Conservation (phyloP, 1,284 basidiomycete genomes). For the Ustilago nuda region DNA sequence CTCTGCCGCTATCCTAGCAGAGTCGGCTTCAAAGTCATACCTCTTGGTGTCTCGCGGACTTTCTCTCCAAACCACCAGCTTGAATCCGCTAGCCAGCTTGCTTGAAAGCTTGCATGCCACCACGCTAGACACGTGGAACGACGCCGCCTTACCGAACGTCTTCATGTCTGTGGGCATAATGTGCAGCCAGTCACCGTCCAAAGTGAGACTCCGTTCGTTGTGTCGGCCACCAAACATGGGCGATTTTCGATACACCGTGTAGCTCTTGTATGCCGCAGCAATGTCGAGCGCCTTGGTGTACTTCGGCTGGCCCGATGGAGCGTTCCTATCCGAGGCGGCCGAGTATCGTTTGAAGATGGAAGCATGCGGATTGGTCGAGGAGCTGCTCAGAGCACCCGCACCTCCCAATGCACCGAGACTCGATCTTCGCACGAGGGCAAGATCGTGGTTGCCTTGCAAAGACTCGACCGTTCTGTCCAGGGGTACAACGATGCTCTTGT, state of each 20-base stretch:
- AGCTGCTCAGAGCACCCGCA: slow-evolving; percentile 69
- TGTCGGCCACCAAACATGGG: slow-evolving; percentile 78
- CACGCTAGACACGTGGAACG: slow-evolving; percentile 90
- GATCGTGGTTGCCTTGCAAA: slow-evolving; percentile 84
- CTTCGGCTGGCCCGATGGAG: slow-evolving; percentile 71
- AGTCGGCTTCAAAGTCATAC: slow-evolving; percentile 98
- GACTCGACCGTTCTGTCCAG: slow-evolving; percentile 95
- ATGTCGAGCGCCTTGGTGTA: slow-evolving; percentile 69
- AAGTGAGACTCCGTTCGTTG: slow-evolving; percentile 89
- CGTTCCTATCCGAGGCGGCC: slow-evolving; percentile 77
- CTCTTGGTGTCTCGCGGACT: slow-evolving; percentile 79
- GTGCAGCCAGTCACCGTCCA: slow-evolving; percentile 94
- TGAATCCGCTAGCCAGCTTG: slow-evolving; percentile 85
- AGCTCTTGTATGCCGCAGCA: slow-evolving; percentile 82
- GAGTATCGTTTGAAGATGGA: slow-evolving; percentile 70
- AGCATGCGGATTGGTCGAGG: slow-evolving; percentile 86
- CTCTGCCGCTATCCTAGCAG: slow-evolving; percentile 80
- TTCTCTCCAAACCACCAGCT: slow-evolving; percentile 80
- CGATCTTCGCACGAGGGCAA: slow-evolving; percentile 81
- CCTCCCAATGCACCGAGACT: slow-evolving; percentile 55
- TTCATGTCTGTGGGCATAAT: slow-evolving; percentile 70
- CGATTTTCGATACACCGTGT: slow-evolving; percentile 94
- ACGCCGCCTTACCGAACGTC: slow-evolving; percentile 75
- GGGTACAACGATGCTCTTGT: slow-evolving; percentile 79
- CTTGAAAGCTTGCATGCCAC: slow-evolving; percentile 84